Percentiles rank a stretch among this genome's conserved stretches.
These are phyloP conservation scores for Mycena vitilis DNA, from an alignment of 768 basidiomycete genomes.

Conservation along the genomic window DNA sequence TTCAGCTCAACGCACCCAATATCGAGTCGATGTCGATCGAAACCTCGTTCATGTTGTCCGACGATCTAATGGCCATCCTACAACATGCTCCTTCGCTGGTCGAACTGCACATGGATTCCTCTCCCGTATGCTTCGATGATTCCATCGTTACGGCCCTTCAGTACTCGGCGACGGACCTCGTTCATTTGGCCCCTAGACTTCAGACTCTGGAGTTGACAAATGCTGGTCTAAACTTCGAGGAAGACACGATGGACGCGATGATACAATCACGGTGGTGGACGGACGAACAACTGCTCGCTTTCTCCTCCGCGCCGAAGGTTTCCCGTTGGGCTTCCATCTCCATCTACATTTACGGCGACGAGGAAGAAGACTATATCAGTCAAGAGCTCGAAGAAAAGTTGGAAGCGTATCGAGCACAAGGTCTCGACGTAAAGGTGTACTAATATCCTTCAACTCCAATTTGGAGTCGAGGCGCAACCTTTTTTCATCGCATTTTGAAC, in stretches of 20 bases:
- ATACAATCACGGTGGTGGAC: constrained; percentile 31
- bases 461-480: too few species aligned
- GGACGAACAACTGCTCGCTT: constrained; percentile 12
- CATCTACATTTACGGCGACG: not conserved
- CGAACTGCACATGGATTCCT: not conserved
- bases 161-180: not conserved
- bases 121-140: constrained; percentile 10
- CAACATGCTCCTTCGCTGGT: constrained; percentile 17
- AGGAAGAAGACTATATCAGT: not conserved
- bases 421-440: constrained; percentile 4
- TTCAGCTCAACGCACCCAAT: constrained; percentile 20
- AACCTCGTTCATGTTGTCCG: not conserved
- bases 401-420: constrained; percentile 15
- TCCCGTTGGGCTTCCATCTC: constrained; percentile 10
- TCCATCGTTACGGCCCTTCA: constrained; percentile 1
- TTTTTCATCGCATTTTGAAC: too few species aligned
- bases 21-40: constrained; percentile 9
- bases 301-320: constrained; percentile 13
- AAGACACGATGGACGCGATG: constrained; percentile 14
- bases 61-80: constrained; percentile 12
- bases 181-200: constrained; percentile 15
- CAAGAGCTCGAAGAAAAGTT: constrained; percentile 3
- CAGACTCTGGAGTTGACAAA: not conserved
- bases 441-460: too few species aligned
- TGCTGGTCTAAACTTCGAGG: not conserved